Evolutionary conservation across 1,139 yeast genomes (phyloP), one percentile per base, ranked within the genome.

Genomic region (Saccharomyces hybrid): DNA sequence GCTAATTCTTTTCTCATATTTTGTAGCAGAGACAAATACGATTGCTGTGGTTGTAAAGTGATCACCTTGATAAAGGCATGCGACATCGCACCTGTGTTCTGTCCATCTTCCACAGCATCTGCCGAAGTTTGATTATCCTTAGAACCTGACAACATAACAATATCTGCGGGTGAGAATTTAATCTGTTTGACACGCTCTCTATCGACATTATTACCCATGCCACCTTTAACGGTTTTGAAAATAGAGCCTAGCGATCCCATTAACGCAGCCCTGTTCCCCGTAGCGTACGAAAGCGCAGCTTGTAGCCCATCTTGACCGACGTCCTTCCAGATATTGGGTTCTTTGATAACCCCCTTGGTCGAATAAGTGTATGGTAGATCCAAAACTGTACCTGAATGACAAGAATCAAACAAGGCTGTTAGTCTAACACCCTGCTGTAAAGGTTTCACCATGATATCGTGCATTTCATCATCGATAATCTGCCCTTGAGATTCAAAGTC

Each of bases 81-180:
- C 52, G 96, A 86, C 96, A 91, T 88, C 24, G 98, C 98, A 56
- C 98, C 98, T 0, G 96, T 89, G 48, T 87, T 83, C 48, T 73
- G 74, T 27, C 96, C 96, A 52, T 81, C 83, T 66, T 86, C 91
- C 28, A 75, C 75, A 0, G 97, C 87, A 70, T 89, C 96, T 4
- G 96, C 96, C 56, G 73, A 68, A 0, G 84, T 80, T 67, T 84
- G 97, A 57, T 84, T 82, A 71, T 91, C 97, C 71, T 88, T 89
- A 66, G 97, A 90, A 9, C 98, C 98, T 9, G 95, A 84, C 55
- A 91, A 77, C 71, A 86, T 81, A 38, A 91, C 81, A 44, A 88
- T 91, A 73, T 91, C 97, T 1, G 96, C 96, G 1, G 95, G 86
- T 0, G 96, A 83, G 57, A 88, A 83, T 70, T 89, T 91, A 56